Evolutionary conservation across 2,329 filamentous ascomycete genomes (phyloP).

Genomic region (Dactylonectria macrodidyma): DNA sequence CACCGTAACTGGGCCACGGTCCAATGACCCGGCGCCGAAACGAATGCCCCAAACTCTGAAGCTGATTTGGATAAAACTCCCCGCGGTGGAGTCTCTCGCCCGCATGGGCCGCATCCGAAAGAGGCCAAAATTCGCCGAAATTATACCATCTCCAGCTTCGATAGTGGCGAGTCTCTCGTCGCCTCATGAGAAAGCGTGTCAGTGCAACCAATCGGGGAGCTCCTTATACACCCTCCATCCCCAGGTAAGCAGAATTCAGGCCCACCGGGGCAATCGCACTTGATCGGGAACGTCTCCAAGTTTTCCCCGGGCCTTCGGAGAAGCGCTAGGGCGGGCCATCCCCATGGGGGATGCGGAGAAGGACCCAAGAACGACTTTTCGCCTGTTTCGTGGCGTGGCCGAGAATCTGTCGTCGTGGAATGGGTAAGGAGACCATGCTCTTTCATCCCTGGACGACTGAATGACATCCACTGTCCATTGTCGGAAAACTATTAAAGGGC

Average conservation of each 20-base stretch:
- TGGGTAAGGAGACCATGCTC: not conserved
- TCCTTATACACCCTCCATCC: not conserved
- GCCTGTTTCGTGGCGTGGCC: constrained; percentile 17
- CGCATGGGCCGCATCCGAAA: not conserved
- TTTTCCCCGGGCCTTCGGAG: not conserved
- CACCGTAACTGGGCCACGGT: not conserved
- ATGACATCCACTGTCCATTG: not conserved
- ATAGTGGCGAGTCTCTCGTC: too few species aligned
- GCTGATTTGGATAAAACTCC: not conserved
- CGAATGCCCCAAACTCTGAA: not conserved
- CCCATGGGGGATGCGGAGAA: constrained; percentile 4
- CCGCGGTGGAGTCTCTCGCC: not conserved
- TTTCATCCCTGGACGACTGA: not conserved
- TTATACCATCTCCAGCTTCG: not conserved
- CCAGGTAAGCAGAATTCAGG: not conserved
- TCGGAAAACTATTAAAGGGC: constrained; percentile 23
- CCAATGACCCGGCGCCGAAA: not conserved
- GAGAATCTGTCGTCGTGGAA: constrained; percentile 9
- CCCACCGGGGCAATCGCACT: not conserved
- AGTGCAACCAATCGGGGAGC: constrained; percentile 10
- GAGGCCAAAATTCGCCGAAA: constrained; percentile 11
- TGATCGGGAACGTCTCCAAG: not conserved
- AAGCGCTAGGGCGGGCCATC: not conserved
- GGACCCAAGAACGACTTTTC: not conserved
- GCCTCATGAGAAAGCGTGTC: not conserved